A percentile compares a stretch with the other conserved stretches of the same genome.
phyloP scores from a whole-genome alignment of 441 rosid genomes.

The Macaranga tanarius region DNA sequence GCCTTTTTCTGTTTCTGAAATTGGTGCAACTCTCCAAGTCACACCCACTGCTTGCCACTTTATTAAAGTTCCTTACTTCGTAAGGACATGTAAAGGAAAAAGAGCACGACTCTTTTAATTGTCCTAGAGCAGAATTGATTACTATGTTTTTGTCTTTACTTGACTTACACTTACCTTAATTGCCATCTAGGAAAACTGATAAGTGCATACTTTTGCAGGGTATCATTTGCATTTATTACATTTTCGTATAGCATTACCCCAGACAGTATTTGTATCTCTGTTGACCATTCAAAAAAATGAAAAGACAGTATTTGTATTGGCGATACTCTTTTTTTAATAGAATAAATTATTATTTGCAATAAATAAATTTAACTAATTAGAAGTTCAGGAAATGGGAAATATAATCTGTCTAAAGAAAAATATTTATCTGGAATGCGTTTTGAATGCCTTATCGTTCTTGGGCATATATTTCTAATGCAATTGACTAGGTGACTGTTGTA shows the following conservation, averaged over 20 bases:
- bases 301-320: background rate
- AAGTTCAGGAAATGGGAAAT: background rate
- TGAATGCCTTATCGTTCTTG: background rate
- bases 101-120: background rate
- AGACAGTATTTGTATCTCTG: background rate
- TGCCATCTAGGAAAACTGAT: background rate
- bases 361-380: background rate
- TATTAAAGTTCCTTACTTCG: background rate
- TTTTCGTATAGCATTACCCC: background rate
- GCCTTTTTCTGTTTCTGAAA: background rate
- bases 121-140: background rate
- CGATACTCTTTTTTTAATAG: background rate
- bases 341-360: background rate
- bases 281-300: background rate
- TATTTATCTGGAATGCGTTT: background rate
- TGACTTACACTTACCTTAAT: background rate
- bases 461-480: background rate
- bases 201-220: background rate
- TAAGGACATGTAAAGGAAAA: background rate
- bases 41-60: background rate
- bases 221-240: background rate
- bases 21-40: background rate
- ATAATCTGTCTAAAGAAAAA: background rate
- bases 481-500: background rate
- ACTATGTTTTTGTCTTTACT: background rate